phyloP scores from a whole-genome alignment of 2,329 filamentous ascomycete genomes.

The Colletotrichum theobromicola region DNA sequence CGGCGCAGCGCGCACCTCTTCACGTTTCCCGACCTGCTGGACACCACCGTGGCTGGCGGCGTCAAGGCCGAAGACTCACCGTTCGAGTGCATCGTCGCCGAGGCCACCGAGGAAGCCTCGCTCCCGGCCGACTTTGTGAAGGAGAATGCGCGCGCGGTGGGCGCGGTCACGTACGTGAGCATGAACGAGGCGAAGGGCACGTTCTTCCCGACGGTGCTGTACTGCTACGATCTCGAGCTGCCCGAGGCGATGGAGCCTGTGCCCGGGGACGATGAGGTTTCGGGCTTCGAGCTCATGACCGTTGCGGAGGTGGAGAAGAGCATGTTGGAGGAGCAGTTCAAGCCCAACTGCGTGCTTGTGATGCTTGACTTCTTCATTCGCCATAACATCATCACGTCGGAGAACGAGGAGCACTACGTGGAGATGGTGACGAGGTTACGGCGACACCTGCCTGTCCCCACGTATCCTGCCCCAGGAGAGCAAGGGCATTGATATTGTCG shows the following conservation, averaged over 20 bases:
- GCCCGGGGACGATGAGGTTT: slow-evolving; percentile 80
- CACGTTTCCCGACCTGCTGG: slow-evolving; percentile 77
- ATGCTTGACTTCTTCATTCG: slow-evolving; percentile 83
- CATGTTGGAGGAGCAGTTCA: slow-evolving; percentile 75
- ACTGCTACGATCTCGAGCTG: slow-evolving; percentile 79
- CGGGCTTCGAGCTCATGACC: slow-evolving; percentile 73
- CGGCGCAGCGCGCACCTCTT: slow-evolving; percentile 68
- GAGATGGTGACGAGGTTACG: slow-evolving; percentile 63
- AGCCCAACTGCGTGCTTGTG: slow-evolving; percentile 81
- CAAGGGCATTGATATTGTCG: background rate
- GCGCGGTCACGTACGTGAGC: slow-evolving; percentile 35
- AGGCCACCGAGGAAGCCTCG: slow-evolving; percentile 74
- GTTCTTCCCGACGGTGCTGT: slow-evolving; percentile 48
- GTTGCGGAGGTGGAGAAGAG: slow-evolving; percentile 64
- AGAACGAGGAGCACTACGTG: slow-evolving; percentile 74
- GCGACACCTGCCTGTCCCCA: slow-evolving; percentile 47
- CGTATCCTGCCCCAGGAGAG: background rate
- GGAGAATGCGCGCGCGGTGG: slow-evolving; percentile 27
- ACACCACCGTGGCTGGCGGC: slow-evolving; percentile 82
- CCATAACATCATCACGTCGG: slow-evolving; percentile 74
- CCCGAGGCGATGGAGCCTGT: slow-evolving; percentile 60
- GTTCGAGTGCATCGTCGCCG: slow-evolving; percentile 72
- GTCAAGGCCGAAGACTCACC: slow-evolving; percentile 71
- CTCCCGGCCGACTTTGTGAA: slow-evolving; percentile 34
- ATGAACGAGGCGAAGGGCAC: slow-evolving; percentile 13